These are phyloP conservation scores for Galerina sulciceps DNA, from an alignment of 768 basidiomycete genomes.

Conservation along the genomic window DNA sequence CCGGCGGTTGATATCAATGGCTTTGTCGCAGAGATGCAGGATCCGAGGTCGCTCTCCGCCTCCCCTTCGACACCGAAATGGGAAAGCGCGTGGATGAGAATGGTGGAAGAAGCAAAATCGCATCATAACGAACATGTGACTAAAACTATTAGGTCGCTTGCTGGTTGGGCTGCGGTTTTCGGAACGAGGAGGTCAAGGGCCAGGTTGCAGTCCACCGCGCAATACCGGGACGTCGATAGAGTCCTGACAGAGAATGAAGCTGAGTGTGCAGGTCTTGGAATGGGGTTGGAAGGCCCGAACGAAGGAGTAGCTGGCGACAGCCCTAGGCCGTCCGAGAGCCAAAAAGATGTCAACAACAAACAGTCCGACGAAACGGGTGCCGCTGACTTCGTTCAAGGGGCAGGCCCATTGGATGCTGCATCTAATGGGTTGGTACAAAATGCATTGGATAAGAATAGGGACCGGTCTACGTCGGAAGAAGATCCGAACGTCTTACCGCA, in stretches of 20 bases:
- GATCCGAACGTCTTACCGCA: slow-evolving; percentile 5
- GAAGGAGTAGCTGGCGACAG: neutral
- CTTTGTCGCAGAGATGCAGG: slow-evolving; percentile 40
- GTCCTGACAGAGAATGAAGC: neutral
- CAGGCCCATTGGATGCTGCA: neutral
- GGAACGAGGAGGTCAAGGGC: slow-evolving; percentile 17
- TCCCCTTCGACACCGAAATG: slow-evolving; percentile 31
- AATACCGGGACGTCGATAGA: neutral
- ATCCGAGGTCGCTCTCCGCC: slow-evolving; percentile 24
- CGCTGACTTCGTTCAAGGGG: neutral
- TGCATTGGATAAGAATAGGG: neutral
- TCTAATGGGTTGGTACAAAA: neutral
- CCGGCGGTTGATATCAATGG: slow-evolving; percentile 49
- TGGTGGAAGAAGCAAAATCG: slow-evolving; percentile 55
- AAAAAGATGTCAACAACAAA: neutral
- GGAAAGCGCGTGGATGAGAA: slow-evolving; percentile 57
- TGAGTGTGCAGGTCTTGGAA: neutral
- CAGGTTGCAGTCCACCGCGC: neutral
- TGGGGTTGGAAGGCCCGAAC: neutral
- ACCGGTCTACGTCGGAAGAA: neutral
- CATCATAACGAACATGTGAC: slow-evolving; percentile 60
- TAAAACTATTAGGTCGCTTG: slow-evolving; percentile 41
- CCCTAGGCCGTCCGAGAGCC: too few relatives aligned
- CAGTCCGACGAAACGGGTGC: neutral
- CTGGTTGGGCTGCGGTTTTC: slow-evolving; percentile 26